These are phyloP conservation scores for Lithocarpus polystachyus DNA, from an alignment of 306 rosid genomes.

Conservation along the genomic window DNA sequence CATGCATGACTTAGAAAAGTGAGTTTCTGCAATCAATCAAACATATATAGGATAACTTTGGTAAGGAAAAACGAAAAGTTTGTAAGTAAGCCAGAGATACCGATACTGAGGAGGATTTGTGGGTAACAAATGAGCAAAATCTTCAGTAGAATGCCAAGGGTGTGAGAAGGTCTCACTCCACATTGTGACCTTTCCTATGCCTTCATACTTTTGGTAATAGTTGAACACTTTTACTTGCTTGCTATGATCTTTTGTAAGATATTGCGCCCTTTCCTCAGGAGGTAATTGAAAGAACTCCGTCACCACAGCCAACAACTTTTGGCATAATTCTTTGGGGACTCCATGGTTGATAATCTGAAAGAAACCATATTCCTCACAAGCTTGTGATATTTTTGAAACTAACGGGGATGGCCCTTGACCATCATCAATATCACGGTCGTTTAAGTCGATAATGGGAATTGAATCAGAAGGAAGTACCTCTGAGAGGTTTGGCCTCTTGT, in stretches of 20 bases:
- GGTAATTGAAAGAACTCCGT: conserved; percentile 37
- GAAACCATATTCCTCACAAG: conserved; percentile 51
- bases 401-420: background rate
- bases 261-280: conserved; percentile 27
- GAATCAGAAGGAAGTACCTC: conserved; percentile 27
- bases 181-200: conserved; percentile 17
- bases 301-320: conserved; percentile 19
- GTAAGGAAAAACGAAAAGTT: too few species aligned
- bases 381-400: conserved; percentile 34
- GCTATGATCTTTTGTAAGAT: conserved; percentile 27
- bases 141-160: conserved; percentile 31
- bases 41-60: too few species aligned
- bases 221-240: conserved; percentile 31
- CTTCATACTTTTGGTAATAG: conserved; percentile 26
- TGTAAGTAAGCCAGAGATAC: background rate
- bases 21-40: too few species aligned
- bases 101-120: conserved; percentile 28
- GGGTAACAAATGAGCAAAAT: conserved; percentile 29
- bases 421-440: background rate
- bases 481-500: conserved; percentile 40
- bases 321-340: conserved; percentile 35
- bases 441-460: conserved; percentile 48
- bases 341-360: conserved; percentile 52
- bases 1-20: background rate
- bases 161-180: conserved; percentile 54